A percentile compares a stretch with the other conserved stretches of the same genome.
Conservation (phyloP, 495 filamentous ascomycete species). For the Neurospora africana region DNA sequence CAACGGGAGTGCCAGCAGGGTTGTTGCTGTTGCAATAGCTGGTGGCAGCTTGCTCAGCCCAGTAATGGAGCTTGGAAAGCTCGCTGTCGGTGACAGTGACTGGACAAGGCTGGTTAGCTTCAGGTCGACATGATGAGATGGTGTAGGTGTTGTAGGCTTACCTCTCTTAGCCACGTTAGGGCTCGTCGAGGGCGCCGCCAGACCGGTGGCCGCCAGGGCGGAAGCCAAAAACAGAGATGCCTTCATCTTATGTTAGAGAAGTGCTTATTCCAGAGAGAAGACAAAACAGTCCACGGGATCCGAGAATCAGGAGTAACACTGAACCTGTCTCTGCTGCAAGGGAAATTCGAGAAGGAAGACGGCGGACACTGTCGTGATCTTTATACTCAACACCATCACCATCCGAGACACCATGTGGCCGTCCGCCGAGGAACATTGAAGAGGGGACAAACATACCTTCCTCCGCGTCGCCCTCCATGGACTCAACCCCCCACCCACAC, state of each 20-base stretch:
- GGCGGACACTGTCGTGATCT: not conserved
- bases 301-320: not conserved
- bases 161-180: not conserved
- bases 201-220: conserved; percentile 6
- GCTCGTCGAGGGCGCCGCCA: conserved; percentile 6
- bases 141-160: not conserved
- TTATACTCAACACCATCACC: not conserved
- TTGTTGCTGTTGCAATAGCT: conserved; percentile 55
- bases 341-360: not conserved
- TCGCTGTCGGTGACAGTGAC: conserved; percentile 20
- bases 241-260: conserved; percentile 9
- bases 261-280: not conserved
- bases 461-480: not conserved
- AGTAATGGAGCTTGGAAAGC: conserved; percentile 47
- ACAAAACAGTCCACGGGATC: not conserved
- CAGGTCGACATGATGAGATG: not conserved
- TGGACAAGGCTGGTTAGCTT: not conserved
- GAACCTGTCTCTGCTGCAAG: not conserved
- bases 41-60: conserved; percentile 59
- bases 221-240: conserved; percentile 7
- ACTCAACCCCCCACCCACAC: not conserved
- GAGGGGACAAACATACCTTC: not conserved
- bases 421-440: not conserved
- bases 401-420: not conserved
- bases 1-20: conserved; percentile 37